Evolutionary conservation across 768 basidiomycete species (phyloP), one percentile per base, ranked within the genome.

Genomic region (Russula vinacea): DNA sequence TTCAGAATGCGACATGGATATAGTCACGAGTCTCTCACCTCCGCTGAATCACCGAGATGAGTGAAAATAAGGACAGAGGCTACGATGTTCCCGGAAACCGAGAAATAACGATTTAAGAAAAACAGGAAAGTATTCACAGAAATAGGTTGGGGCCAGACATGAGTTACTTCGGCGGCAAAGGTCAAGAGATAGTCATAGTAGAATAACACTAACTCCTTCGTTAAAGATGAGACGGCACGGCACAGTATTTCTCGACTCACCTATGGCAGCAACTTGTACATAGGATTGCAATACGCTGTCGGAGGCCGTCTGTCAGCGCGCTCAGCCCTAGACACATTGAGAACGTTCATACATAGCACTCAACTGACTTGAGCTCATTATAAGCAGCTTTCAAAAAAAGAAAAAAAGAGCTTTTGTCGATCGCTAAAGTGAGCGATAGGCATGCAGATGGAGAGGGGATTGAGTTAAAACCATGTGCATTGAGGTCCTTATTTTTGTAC

Each of bases 51-150:
- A 6, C 58, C 42, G 35, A 70, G 67, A 5, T 50, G 24, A 22
- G 67, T 52, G 47, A 73, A 73, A 57, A 68, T 66, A 35, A 68
- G 62, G 11, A 67, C 47, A 33, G 65, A 59, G 10, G 71, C 65
- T 11, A 55, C 64, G 32, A 72, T 70, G 50, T 73, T 71, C 37
- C 77, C 78, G 49, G 80, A 70, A 55, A 81, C 74, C 2, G 79
- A 75, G 35, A 80, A 66, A 60, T 85, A 85, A 6, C 83, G 79
- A 64, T 82, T 82, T 39, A 80, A 53, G 55, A 81, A 78, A 70
- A 84, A 84, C 68, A 78, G 75, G 37, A 76, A 75, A 2, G 79
- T 74, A 58, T 79, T 78, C 10, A 66, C 56, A 1, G 71, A 74
- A 58, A 76, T 77, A 1, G 76, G 76, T 51, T 75, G 73, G 58